phyloP scores from a whole-genome alignment of 2,329 filamentous ascomycete species.

The Diaporthe vaccinii region DNA sequence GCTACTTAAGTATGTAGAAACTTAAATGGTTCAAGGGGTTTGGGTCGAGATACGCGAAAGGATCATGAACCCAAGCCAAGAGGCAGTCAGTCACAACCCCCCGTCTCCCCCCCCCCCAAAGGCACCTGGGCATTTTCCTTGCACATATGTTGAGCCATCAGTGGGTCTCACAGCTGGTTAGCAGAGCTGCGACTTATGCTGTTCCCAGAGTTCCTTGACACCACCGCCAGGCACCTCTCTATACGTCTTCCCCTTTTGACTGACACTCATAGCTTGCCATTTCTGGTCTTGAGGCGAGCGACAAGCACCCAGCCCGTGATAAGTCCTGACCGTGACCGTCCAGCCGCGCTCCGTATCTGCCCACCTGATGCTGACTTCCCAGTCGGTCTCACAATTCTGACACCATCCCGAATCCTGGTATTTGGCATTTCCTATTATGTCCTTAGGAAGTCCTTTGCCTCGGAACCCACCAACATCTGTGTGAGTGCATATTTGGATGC shows the following conservation, averaged over 20 bases:
- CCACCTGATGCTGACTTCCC: constrained; percentile 35
- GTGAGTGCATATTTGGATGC: constrained; percentile 28
- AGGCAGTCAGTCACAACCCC: neutral
- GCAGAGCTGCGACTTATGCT: neutral
- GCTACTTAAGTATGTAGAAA: neutral
- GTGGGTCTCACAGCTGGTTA: neutral
- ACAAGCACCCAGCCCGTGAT: constrained; percentile 39
- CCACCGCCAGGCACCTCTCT: constrained; percentile 35
- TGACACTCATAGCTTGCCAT: constrained; percentile 38
- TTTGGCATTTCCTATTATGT: constrained; percentile 33
- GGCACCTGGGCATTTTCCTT: neutral
- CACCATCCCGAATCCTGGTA: constrained; percentile 35
- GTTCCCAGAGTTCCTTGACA: constrained; percentile 39
- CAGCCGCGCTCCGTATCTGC: constrained; percentile 37
- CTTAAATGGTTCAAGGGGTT: neutral
- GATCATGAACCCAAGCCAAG: neutral
- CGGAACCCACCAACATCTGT: neutral
- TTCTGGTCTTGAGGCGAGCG: constrained; percentile 38
- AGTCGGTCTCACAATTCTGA: constrained; percentile 39
- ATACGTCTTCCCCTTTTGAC: neutral
- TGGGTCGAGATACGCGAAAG: neutral
- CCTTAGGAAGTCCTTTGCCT: constrained; percentile 3
- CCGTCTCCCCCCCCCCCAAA: neutral
- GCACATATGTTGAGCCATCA: neutral
- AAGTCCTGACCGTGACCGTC: constrained; percentile 37